Evolutionary conservation across 257 asterid genomes (phyloP).

Genomic region (Ligustrum vulgare): DNA sequence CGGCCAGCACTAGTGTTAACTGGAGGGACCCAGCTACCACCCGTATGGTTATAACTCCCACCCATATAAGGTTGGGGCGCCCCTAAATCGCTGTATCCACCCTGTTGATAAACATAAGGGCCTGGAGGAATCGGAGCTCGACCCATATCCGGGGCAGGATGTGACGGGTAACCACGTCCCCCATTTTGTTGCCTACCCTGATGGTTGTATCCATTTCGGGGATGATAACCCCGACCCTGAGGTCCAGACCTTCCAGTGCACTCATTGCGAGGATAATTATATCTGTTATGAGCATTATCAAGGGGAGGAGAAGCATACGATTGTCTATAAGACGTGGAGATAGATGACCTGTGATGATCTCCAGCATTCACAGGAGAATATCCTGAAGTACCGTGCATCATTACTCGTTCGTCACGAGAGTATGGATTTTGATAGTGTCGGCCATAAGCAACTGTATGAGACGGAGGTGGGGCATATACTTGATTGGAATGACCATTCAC

Average conservation of each 20-base stretch:
- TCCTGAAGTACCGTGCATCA: constrained; percentile 32
- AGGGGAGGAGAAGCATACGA: constrained; percentile 41
- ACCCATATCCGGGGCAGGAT: constrained; percentile 34
- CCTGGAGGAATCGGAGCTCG: constrained; percentile 38
- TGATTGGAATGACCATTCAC: constrained; percentile 39
- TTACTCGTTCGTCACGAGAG: constrained; percentile 35
- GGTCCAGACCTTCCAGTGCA: constrained; percentile 28
- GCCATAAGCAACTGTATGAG: constrained; percentile 36
- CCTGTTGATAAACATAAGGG: constrained; percentile 38
- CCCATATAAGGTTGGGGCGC: constrained; percentile 41
- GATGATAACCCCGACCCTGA: constrained; percentile 39
- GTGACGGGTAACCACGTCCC: constrained; percentile 42
- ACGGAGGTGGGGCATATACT: constrained; percentile 37
- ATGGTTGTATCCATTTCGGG: constrained; percentile 45
- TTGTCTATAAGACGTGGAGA: constrained; percentile 41
- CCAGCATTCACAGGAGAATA: constrained; percentile 36
- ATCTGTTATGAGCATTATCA: constrained; percentile 37
- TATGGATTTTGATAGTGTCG: constrained; percentile 35
- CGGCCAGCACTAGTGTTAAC: constrained; percentile 42
- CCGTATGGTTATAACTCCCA: constrained; percentile 29
- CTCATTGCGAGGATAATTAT: constrained; percentile 36
- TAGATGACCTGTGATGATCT: constrained; percentile 41
- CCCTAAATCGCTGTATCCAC: constrained; percentile 38
- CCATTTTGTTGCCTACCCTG: constrained; percentile 42
- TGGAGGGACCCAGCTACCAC: constrained; percentile 38